phyloP scores from a whole-genome alignment of 2,329 filamentous ascomycete genomes.

The Neonectria coccinea region DNA sequence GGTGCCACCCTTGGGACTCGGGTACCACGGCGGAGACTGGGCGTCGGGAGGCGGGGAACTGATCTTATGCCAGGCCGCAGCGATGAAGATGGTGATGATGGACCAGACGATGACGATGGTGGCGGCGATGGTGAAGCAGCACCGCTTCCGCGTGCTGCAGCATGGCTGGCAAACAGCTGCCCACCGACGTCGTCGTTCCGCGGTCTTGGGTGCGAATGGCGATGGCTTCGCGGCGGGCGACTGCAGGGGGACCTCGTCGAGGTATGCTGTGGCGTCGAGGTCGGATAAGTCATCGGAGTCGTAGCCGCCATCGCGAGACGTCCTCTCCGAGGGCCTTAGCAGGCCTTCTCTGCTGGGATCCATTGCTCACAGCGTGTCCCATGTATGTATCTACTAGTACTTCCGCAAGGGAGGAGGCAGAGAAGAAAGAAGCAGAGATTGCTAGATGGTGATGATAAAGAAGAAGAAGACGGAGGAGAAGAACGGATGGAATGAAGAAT shows the following conservation, averaged over 20 bases:
- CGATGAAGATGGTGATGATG: conserved; percentile 56
- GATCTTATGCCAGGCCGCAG: conserved; percentile 63
- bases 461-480: neutral
- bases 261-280: conserved; percentile 48
- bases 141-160: conserved; percentile 28
- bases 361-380: conserved; percentile 30
- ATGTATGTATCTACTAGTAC: neutral
- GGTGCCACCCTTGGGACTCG: conserved; percentile 80
- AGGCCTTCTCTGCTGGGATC: conserved; percentile 51
- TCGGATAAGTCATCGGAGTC: conserved; percentile 46
- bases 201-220: neutral
- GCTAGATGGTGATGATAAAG: neutral
- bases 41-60: conserved; percentile 62
- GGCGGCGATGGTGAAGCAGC: conserved; percentile 35
- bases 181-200: conserved; percentile 14
- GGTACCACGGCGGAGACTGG: conserved; percentile 80
- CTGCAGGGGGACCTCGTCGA: conserved; percentile 34
- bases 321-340: conserved; percentile 39
- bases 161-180: conserved; percentile 31
- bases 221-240: conserved; percentile 14
- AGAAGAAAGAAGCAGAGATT: neutral
- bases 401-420: neutral
- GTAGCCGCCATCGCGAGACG: conserved; percentile 40
- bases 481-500: neutral
- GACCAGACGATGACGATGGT: conserved; percentile 33